phyloP scores from a whole-genome alignment of 2,329 filamentous ascomycete species.

The Diaporthe velutina region DNA sequence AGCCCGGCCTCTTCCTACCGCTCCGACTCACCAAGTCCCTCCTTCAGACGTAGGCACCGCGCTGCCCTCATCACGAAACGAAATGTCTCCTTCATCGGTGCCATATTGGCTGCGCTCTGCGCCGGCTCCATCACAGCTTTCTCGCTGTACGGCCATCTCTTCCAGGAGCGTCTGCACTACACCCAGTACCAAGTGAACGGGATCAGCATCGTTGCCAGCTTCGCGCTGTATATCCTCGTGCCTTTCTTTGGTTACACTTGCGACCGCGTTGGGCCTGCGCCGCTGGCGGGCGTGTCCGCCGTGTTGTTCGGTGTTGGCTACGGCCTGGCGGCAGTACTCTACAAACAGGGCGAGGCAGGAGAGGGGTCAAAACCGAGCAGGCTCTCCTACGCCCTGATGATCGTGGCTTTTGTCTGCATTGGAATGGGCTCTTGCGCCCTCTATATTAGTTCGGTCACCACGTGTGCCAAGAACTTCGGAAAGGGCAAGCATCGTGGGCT shows the following conservation, averaged over 20 bases:
- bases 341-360: slow-evolving; percentile 62
- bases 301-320: slow-evolving; percentile 86
- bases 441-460: slow-evolving; percentile 92
- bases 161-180: slow-evolving; percentile 89
- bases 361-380: slow-evolving; percentile 59
- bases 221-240: slow-evolving; percentile 93
- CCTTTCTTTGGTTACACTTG: slow-evolving; percentile 91
- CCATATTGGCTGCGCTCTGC: slow-evolving; percentile 47
- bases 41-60: slow-evolving; percentile 25
- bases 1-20: slow-evolving; percentile 37
- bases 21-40: slow-evolving; percentile 36
- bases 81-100: slow-evolving; percentile 42
- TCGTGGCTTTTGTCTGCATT: slow-evolving; percentile 85
- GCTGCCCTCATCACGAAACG: slow-evolving; percentile 35
- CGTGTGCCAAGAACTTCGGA: slow-evolving; percentile 98
- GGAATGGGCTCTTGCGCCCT: slow-evolving; percentile 88
- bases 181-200: slow-evolving; percentile 93
- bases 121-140: slow-evolving; percentile 94
- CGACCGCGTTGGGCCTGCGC: slow-evolving; percentile 86
- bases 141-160: slow-evolving; percentile 91
- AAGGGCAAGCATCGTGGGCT: slow-evolving; percentile 88
- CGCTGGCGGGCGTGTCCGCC: slow-evolving; percentile 79
- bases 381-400: slow-evolving; percentile 86
- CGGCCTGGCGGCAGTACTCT: slow-evolving; percentile 83
- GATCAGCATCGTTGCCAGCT: slow-evolving; percentile 86